A percentile compares a stretch with the other conserved stretches of the same genome.
These are phyloP conservation scores for Cladosporium halotolerans DNA, from an alignment of 2,329 filamentous ascomycete genomes.

Conservation along the genomic window DNA sequence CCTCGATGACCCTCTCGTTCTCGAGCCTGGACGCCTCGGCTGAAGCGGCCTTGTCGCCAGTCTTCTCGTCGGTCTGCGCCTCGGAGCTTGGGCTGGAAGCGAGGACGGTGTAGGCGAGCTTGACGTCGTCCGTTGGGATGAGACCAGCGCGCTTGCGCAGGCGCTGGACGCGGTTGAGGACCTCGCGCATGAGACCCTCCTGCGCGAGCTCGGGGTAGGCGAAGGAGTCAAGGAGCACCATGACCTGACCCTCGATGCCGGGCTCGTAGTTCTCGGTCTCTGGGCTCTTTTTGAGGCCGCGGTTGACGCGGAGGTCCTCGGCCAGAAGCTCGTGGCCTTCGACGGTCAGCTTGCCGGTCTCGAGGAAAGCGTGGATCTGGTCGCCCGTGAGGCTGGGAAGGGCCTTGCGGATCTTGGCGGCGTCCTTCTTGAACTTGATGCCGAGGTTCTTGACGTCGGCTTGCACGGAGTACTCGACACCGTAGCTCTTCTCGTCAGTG, in stretches of 20 bases:
- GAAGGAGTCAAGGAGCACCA: constrained; percentile 81
- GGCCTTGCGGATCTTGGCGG: constrained; percentile 83
- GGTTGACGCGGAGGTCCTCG: constrained; percentile 76
- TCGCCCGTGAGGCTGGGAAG: constrained; percentile 71
- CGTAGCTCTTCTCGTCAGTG: constrained; percentile 82
- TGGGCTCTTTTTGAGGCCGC: constrained; percentile 67
- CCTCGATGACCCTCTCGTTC: constrained; percentile 27
- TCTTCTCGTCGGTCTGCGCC: constrained; percentile 13
- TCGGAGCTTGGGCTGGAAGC: constrained; percentile 30
- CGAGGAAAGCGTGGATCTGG: constrained; percentile 72
- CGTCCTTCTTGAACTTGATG: constrained; percentile 96
- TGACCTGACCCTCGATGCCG: constrained; percentile 81
- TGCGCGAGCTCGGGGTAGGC: constrained; percentile 79
- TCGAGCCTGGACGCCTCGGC: constrained; percentile 26
- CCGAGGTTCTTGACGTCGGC: constrained; percentile 93
- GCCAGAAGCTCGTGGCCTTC: constrained; percentile 78
- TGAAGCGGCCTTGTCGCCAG: constrained; percentile 18
- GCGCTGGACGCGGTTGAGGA: constrained; percentile 87
- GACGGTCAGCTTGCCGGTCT: constrained; percentile 67
- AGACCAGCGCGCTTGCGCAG: constrained; percentile 90
- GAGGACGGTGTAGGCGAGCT: constrained; percentile 84
- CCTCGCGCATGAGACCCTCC: constrained; percentile 83
- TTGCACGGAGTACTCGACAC: constrained; percentile 81
- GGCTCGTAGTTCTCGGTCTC: constrained; percentile 71
- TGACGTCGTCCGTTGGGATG: constrained; percentile 85